Conservation (phyloP, 768 basidiomycete species). For the Trametes sanguinea region DNA sequence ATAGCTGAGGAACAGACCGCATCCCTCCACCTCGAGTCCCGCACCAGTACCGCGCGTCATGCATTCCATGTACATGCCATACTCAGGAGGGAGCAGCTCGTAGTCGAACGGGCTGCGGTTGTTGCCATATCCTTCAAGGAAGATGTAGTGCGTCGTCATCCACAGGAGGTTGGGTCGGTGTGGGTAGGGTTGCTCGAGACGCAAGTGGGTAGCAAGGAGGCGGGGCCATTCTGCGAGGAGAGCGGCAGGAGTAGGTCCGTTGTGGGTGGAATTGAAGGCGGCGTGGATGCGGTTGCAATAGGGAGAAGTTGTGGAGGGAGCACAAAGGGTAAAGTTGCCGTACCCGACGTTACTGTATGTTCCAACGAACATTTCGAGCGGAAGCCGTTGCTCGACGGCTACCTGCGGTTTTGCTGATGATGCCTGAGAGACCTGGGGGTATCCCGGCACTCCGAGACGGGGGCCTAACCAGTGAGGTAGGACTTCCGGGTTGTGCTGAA, state of each 20-base stretch:
- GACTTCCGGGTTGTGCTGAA: neutral
- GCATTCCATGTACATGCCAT: too few species aligned
- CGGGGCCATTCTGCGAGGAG: slow-evolving; percentile 36
- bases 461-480: neutral
- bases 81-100: too few species aligned
- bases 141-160: too few species aligned
- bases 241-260: neutral
- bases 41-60: too few species aligned
- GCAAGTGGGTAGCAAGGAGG: slow-evolving; percentile 11
- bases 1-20: too few species aligned
- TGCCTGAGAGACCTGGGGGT: neutral
- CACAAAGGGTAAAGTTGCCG: slow-evolving; percentile 40
- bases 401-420: neutral
- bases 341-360: slow-evolving; percentile 42
- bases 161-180: too few species aligned
- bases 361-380: slow-evolving; percentile 35
- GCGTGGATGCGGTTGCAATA: slow-evolving; percentile 30
- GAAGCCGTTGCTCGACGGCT: neutral
- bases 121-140: too few species aligned
- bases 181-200: neutral
- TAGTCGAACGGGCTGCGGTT: too few species aligned
- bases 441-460: neutral
- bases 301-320: slow-evolving; percentile 26
- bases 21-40: too few species aligned
- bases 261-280: slow-evolving; percentile 34